Evolutionary conservation across 352 stramenopile species (phyloP).

Genomic region (Labyrinthula sp.): DNA sequence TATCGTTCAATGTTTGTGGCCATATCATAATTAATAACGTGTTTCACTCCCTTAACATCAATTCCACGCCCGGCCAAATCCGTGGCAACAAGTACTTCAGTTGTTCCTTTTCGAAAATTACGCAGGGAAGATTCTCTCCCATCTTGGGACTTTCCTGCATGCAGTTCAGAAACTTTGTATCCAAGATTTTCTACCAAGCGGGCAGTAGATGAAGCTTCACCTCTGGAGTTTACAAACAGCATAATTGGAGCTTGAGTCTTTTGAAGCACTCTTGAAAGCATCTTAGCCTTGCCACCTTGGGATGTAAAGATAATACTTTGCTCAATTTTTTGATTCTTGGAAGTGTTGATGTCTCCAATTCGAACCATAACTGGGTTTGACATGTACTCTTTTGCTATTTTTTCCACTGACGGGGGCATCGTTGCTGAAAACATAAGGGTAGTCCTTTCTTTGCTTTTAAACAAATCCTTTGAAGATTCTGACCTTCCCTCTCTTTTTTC

Average conservation of each 20-base stretch:
- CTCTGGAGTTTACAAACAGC: constrained; percentile 98
- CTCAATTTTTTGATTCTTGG: constrained; percentile 93
- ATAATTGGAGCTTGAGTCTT: constrained; percentile 59
- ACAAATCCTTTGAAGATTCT: constrained; percentile 28
- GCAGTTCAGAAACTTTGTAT: constrained; percentile 47
- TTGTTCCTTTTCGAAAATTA: constrained; percentile 43
- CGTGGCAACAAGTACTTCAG: constrained; percentile 42
- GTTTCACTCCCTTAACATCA: constrained; percentile 90
- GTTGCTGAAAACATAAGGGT: constrained; percentile 96
- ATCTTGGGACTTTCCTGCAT: constrained; percentile 87
- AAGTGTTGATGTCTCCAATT: constrained; percentile 86
- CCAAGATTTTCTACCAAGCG: constrained; percentile 59
- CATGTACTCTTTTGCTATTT: constrained; percentile 85
- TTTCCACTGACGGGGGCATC: constrained; percentile 87
- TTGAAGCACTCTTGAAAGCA: constrained; percentile 54
- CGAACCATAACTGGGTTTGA: constrained; percentile 83
- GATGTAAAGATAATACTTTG: constrained; percentile 65
- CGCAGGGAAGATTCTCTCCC: constrained; percentile 69
- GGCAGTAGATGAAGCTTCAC: constrained; percentile 76
- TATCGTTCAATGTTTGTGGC: constrained; percentile 92
- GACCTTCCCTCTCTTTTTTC: constrained; percentile 45
- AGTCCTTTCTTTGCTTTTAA: too few species aligned
- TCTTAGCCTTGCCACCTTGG: constrained; percentile 39
- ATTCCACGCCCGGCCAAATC: constrained; percentile 59
- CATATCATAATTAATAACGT: constrained; percentile 97